Evolutionary conservation across 2,329 filamentous ascomycete genomes (phyloP).

Genomic region (Neonectria magnoliae): DNA sequence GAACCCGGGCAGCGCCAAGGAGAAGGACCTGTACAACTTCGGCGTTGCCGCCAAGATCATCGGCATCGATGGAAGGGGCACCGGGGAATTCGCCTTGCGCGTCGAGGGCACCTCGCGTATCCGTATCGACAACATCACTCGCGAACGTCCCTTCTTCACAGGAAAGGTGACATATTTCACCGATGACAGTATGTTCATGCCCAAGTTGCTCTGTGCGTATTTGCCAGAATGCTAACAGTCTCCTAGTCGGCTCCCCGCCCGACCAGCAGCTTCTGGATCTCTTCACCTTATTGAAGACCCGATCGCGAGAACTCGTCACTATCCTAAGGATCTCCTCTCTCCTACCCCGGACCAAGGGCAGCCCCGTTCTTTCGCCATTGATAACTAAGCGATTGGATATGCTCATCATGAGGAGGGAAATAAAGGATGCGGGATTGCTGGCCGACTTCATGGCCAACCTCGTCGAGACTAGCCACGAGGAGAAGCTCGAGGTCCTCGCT

Average conservation of each 20-base stretch:
- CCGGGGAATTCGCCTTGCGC: slow-evolving; percentile 81
- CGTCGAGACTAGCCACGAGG: slow-evolving; percentile 86
- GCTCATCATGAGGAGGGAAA: slow-evolving; percentile 84
- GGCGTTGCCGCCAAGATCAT: slow-evolving; percentile 84
- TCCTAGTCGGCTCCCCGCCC: slow-evolving; percentile 42
- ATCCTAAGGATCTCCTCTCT: slow-evolving; percentile 86
- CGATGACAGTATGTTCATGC: slow-evolving; percentile 68
- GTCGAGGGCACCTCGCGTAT: slow-evolving; percentile 88
- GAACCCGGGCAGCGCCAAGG: slow-evolving; percentile 68
- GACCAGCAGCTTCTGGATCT: slow-evolving; percentile 74
- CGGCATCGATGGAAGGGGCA: slow-evolving; percentile 78
- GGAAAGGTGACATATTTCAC: slow-evolving; percentile 77
- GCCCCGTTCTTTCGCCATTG: slow-evolving; percentile 79
- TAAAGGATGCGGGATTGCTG: slow-evolving; percentile 83
- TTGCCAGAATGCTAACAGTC: slow-evolving; percentile 18
- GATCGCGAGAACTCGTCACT: slow-evolving; percentile 86
- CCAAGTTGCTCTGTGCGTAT: not conserved
- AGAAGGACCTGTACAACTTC: slow-evolving; percentile 81
- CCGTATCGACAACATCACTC: slow-evolving; percentile 69
- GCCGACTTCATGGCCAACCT: slow-evolving; percentile 98
- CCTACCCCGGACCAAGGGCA: slow-evolving; percentile 74
- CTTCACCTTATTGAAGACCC: slow-evolving; percentile 83
- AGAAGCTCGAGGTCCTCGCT: slow-evolving; percentile 89
- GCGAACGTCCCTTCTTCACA: slow-evolving; percentile 88
- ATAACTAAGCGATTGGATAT: slow-evolving; percentile 86